phyloP scores from a whole-genome alignment of 2,329 filamentous ascomycete species.

The Aureobasidium vineae region DNA sequence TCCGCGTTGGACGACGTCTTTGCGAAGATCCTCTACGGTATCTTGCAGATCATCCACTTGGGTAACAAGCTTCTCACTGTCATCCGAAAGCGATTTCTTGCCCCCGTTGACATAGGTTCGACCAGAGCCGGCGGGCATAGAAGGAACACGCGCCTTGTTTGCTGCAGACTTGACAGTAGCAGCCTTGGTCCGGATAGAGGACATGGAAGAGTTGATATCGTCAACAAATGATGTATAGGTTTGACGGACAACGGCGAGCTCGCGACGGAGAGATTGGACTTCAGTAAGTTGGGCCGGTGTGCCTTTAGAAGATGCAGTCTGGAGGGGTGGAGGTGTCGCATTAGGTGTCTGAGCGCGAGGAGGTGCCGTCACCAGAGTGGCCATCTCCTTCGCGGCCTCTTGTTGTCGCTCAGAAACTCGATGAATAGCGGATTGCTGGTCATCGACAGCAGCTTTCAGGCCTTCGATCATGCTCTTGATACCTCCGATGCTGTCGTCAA shows the following conservation, averaged over 20 bases:
- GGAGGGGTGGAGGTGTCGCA: slow-evolving; percentile 33
- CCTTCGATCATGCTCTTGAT: slow-evolving; percentile 81
- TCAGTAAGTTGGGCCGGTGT: slow-evolving; percentile 68
- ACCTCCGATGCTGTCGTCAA: slow-evolving; percentile 84
- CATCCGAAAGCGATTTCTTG: slow-evolving; percentile 80
- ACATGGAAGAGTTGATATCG: slow-evolving; percentile 86
- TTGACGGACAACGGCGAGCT: slow-evolving; percentile 87
- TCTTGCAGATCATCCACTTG: slow-evolving; percentile 98
- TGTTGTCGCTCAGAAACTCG: slow-evolving; percentile 87
- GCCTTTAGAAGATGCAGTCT: slow-evolving; percentile 32
- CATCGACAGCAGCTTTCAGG: slow-evolving; percentile 77
- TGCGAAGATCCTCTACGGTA: slow-evolving; percentile 90
- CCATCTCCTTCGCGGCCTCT: slow-evolving; percentile 84
- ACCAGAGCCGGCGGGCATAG: slow-evolving; percentile 73
- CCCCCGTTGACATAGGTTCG: slow-evolving; percentile 80
- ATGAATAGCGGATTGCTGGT: slow-evolving; percentile 78
- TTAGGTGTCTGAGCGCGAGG: slow-evolving; percentile 30
- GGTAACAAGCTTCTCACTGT: slow-evolving; percentile 86
- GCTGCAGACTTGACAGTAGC: slow-evolving; percentile 74
- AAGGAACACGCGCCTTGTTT: slow-evolving; percentile 66
- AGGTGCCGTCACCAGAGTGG: slow-evolving; percentile 58
- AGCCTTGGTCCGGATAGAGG: slow-evolving; percentile 76
- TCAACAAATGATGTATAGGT: slow-evolving; percentile 90
- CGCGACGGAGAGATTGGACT: slow-evolving; percentile 76
- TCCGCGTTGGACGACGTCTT: slow-evolving; percentile 91